phyloP scores from a whole-genome alignment of 768 basidiomycete genomes.

The Tylopilus rubrobrunneus region DNA sequence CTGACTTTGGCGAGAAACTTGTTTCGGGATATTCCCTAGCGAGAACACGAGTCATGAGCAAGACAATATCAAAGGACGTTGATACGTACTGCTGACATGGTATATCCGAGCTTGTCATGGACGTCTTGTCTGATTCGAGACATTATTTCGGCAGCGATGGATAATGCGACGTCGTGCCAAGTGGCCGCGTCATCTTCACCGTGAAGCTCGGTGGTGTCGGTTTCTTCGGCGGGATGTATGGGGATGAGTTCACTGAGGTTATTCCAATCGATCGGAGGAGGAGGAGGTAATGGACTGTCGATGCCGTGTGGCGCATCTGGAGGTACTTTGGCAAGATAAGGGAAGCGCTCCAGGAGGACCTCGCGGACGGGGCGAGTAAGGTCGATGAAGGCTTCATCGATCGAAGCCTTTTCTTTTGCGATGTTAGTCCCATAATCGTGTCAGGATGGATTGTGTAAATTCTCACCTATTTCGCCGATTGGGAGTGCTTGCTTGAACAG shows the following conservation, averaged over 20 bases:
- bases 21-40: conserved; percentile 84
- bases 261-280: conserved; percentile 63
- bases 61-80: neutral
- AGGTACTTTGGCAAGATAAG: conserved; percentile 71
- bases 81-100: conserved; percentile 79
- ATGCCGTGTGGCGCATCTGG: conserved; percentile 61
- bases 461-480: conserved; percentile 75
- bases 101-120: conserved; percentile 73
- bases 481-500: conserved; percentile 80
- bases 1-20: conserved; percentile 91
- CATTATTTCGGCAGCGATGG: conserved; percentile 87
- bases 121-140: conserved; percentile 67
- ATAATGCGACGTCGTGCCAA: conserved; percentile 93
- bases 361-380: conserved; percentile 80
- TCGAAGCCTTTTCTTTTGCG: conserved; percentile 85
- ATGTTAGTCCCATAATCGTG: neutral
- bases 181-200: conserved; percentile 41
- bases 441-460: neutral
- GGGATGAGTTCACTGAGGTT: conserved; percentile 62
- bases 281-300: conserved; percentile 75
- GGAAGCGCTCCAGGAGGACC: conserved; percentile 67
- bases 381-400: conserved; percentile 96
- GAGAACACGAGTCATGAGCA: neutral
- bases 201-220: conserved; percentile 13
- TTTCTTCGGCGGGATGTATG: conserved; percentile 33